phyloP scores from a whole-genome alignment of 305 asterid species.

The Fraxinus sp. region DNA sequence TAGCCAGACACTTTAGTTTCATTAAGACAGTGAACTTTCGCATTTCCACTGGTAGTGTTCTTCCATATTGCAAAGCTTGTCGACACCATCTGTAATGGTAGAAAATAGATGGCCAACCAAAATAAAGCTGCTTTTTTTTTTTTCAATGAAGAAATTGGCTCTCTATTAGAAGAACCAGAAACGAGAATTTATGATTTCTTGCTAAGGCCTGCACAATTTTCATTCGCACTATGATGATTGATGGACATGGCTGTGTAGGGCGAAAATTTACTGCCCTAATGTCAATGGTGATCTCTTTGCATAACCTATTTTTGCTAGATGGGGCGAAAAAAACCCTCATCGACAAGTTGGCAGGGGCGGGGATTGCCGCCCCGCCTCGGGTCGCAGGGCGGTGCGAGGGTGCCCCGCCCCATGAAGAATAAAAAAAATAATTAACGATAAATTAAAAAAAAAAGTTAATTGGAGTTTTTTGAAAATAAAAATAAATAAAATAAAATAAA shows the following conservation, averaged over 20 bases:
- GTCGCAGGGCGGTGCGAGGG: no score
- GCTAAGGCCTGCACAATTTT: constrained; percentile 28
- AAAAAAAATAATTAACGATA: no score
- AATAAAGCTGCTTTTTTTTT: not conserved
- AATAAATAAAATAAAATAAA: no score
- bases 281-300: constrained; percentile 41
- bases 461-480: no score
- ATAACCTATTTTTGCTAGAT: constrained; percentile 36
- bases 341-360: no score
- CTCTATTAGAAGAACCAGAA: not conserved
- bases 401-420: no score
- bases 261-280: constrained; percentile 51
- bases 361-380: no score
- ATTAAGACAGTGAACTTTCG: not conserved
- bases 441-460: no score
- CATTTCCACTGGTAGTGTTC: not conserved
- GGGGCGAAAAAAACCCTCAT: no score
- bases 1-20: not conserved
- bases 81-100: not conserved
- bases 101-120: not conserved
- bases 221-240: constrained; percentile 43
- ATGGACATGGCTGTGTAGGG: constrained; percentile 39
- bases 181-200: not conserved
- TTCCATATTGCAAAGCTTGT: not conserved
- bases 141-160: not conserved